Conservation (phyloP, 495 filamentous ascomycete species). For the Acidomyces sp. region DNA sequence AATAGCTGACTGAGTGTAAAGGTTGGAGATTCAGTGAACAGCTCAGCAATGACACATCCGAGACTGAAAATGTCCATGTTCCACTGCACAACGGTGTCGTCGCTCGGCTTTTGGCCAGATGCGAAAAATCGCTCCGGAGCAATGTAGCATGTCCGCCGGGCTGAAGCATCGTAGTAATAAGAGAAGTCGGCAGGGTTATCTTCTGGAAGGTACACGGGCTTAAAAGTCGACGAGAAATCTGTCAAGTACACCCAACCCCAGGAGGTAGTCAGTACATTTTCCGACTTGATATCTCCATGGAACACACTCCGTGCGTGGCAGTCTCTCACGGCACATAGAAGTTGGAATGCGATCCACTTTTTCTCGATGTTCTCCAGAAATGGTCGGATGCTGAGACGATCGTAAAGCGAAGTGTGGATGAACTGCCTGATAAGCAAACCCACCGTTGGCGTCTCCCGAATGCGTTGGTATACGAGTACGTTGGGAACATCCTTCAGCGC, state of each 20-base stretch:
- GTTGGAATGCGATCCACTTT: constrained; percentile 95
- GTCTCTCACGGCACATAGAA: constrained; percentile 83
- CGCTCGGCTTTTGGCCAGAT: constrained; percentile 46
- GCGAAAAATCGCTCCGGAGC: constrained; percentile 84
- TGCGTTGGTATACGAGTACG: constrained; percentile 75
- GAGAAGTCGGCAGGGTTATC: constrained; percentile 96
- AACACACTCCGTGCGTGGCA: constrained; percentile 83
- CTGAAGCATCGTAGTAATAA: constrained; percentile 92
- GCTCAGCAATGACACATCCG: constrained; percentile 92
- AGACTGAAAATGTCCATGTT: constrained; percentile 99
- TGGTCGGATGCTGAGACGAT: constrained; percentile 88
- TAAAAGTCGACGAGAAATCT: constrained; percentile 92
- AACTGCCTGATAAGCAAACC: constrained; percentile 95
- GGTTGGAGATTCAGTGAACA: constrained; percentile 90
- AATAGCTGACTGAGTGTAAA: constrained; percentile 89
- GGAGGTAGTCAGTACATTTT: constrained; percentile 90
- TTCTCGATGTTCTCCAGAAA: constrained; percentile 97
- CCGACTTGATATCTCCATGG: constrained; percentile 97
- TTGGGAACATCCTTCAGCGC: constrained; percentile 75
- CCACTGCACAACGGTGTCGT: constrained; percentile 62
- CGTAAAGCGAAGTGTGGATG: constrained; percentile 92
- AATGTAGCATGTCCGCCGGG: constrained; percentile 85
- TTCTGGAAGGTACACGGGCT: constrained; percentile 85
- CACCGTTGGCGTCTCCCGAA: constrained; percentile 77
- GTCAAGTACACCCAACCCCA: constrained; percentile 99